Evolutionary conservation across 148 eudicot genomes (phyloP), one percentile per base, ranked within the genome.

Genomic region (Vaccinium corymbosum): DNA sequence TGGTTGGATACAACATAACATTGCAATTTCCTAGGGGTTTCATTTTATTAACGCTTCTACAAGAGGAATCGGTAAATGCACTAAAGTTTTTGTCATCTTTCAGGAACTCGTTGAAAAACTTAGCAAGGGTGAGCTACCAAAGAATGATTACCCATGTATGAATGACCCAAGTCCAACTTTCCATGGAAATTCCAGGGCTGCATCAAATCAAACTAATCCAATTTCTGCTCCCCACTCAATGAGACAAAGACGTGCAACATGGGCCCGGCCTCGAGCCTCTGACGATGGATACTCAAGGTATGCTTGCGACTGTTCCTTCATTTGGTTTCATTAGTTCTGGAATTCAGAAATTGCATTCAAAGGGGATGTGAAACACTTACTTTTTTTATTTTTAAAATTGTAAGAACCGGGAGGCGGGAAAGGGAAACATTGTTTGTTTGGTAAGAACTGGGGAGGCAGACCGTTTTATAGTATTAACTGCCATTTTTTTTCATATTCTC

Each of bases 231-330:
- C 94, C 49, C 97, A 90, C 68, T 96, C 99, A 81, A 90, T 88
- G 93, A 94, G 97, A 92, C 92, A 95, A 19, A 91, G 95, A 85
- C 91, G 95, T 32, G 94, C 97, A 77, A 94, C 99, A 46, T 96
- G 99, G 99, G 99, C 99, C 82, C 93, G 97, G 35, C 93, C 98
- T 90, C 91, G 95, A 84, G 87, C 77, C 80, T 96, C 99, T 85
- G 99, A 96, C 86, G 99, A 96, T 90, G 99, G 99, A 56, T 94
- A 96, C 87, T 92, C 98, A 35, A 96, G 99, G 99, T 96, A 90
- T 81, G 59, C 73, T n/a, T 79, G 29, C 70, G 74, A 52, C 11
- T 82, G 83, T 29, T 80, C 9, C 82, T 50, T 49, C 78, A 14
- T 46, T 68, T 75, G 49, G 50, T 81, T 55, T 73, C 22, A 51